Evolutionary conservation across 2,329 filamentous ascomycete genomes (phyloP).

Genomic region (Parafenestella ontariensis): DNA sequence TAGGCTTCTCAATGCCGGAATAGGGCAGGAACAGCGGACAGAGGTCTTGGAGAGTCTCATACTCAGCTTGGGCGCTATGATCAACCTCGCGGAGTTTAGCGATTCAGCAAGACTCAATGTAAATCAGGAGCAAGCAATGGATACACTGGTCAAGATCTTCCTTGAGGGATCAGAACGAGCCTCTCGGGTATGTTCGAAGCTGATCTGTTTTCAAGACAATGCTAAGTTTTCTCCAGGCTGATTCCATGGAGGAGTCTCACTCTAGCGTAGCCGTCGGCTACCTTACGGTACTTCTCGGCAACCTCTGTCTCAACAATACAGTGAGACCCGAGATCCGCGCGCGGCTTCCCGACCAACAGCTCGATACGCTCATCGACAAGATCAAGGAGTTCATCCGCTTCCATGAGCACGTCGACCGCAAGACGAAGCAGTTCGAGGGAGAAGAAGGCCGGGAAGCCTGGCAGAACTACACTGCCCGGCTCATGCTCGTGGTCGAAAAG

Average conservation of each 20-base stretch:
- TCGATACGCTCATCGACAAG: constrained; percentile 61
- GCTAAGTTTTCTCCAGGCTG: constrained; percentile 50
- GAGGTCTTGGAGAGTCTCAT: constrained; percentile 72
- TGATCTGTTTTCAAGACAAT: not conserved
- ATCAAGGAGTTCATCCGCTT: constrained; percentile 69
- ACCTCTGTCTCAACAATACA: constrained; percentile 68
- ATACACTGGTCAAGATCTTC: constrained; percentile 70
- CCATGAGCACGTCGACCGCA: constrained; percentile 64
- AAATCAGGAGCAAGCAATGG: constrained; percentile 57
- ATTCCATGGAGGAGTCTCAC: constrained; percentile 71
- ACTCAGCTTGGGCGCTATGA: constrained; percentile 79
- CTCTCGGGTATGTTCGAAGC: constrained; percentile 66
- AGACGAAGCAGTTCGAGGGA: constrained; percentile 53
- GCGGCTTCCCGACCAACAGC: constrained; percentile 55
- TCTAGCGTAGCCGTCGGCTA: constrained; percentile 87
- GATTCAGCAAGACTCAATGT: constrained; percentile 57
- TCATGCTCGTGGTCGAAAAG: constrained; percentile 61
- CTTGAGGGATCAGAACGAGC: constrained; percentile 70
- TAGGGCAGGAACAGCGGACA: constrained; percentile 61
- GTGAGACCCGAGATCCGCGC: constrained; percentile 53
- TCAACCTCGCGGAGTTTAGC: constrained; percentile 86
- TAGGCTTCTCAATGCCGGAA: constrained; percentile 22
- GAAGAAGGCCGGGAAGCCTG: constrained; percentile 56
- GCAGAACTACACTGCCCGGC: constrained; percentile 60
- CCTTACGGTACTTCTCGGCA: constrained; percentile 82